phyloP scores from a whole-genome alignment of 2,329 filamentous ascomycete genomes.

The Fusarium keratoplasticum region DNA sequence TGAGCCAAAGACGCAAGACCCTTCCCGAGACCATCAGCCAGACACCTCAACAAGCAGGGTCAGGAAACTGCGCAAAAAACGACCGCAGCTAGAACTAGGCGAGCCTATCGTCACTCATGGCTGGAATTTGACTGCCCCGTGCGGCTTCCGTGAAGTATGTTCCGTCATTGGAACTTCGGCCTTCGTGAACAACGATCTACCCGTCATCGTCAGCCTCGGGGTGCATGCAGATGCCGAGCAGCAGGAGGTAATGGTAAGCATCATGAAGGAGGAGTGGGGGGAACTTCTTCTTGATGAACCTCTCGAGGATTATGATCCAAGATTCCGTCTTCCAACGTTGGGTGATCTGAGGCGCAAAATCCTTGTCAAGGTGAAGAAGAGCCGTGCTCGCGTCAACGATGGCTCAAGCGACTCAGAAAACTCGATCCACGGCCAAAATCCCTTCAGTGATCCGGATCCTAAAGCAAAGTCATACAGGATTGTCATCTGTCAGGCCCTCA shows the following conservation, averaged over 20 bases:
- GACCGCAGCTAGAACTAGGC: no score
- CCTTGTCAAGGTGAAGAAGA: constrained; percentile 78
- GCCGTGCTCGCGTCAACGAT: background rate
- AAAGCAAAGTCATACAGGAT: background rate
- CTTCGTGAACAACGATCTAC: constrained; percentile 79
- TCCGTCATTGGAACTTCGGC: constrained; percentile 80
- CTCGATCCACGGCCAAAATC: no score
- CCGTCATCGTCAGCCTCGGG: constrained; percentile 91
- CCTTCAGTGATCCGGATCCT: background rate
- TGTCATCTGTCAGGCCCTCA: background rate
- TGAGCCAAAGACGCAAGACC: background rate
- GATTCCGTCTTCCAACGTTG: constrained; percentile 72
- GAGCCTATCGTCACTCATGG: constrained; percentile 81
- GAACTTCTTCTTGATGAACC: constrained; percentile 73
- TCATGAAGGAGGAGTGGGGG: constrained; percentile 90
- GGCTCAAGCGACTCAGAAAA: background rate
- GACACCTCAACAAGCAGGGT: background rate
- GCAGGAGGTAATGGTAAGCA: constrained; percentile 90
- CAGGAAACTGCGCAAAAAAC: background rate
- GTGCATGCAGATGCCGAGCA: constrained; percentile 85
- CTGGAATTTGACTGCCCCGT: constrained; percentile 83
- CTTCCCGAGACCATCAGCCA: background rate
- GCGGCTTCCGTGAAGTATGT: constrained; percentile 88
- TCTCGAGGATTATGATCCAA: constrained; percentile 48
- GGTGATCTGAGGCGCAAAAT: constrained; percentile 82